Base-by-base conservation (phyloP, 495 filamentous ascomycete genomes). In the Trichoderma reesei region DNA sequence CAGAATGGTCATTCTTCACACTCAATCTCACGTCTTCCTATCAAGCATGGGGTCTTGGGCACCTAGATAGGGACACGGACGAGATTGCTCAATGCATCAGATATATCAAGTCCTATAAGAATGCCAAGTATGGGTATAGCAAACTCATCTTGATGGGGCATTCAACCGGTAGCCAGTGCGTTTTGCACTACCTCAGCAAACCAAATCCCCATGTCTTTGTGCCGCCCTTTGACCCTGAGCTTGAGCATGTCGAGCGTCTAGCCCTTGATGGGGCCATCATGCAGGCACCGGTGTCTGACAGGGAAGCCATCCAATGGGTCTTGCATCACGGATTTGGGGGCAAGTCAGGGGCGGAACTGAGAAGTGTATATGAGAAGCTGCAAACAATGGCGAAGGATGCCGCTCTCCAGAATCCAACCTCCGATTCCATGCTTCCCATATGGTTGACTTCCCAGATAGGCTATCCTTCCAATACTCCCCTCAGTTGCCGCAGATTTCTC, bases 101-200 rank as follows among this genome's bases (percentile, higher is more conserved):
- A 18, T 90, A 89, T 72, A 69, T 69, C 48, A 18, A 62, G 11
- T 63, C 54, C 16, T 83, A 92, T 65, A 80, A 79, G 7, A 41
- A 44, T 13, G 68, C 71, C 7, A 70, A 72, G n/a, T 65, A 68
- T 14, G 70, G 71, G 20, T 65, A 66, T 1, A 74, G 74, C 13
- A 90, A 88, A 69, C 73, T 92, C 33, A 85, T 89, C 4, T 72
- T 92, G 33, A 85, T 94, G 82, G 90, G 90, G 31, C 88, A 91
- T 66, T 90, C 86, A 8, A 76, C 72, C 31, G 90, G 90, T 9
- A 89, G 86, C 65, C 90, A 94, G 71, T 89, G 90, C 68, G 80
- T 87, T 11, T 79, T 93, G 70, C 82, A 89, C 67, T 91, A 91
- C 68, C 74, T 90, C 60, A 72, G 71, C 42, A 67, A 68, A 38